These are phyloP conservation scores for Cyathus striatus DNA, from an alignment of 768 basidiomycete genomes.

Conservation along the genomic window DNA sequence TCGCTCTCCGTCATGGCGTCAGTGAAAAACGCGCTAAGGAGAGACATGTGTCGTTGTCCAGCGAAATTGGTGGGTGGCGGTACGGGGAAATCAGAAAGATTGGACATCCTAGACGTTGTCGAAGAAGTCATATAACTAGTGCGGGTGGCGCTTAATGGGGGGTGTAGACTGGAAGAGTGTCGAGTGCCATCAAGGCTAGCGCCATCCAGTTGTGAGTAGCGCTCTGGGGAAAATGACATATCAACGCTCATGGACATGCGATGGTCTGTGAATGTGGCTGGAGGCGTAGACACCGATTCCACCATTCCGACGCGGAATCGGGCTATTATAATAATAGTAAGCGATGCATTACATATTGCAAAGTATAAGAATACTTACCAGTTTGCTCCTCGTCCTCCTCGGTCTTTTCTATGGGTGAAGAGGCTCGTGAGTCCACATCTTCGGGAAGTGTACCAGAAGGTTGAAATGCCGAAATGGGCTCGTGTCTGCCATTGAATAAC, in stretches of 20 bases:
- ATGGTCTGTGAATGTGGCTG: slow-evolving; percentile 30
- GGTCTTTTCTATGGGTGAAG: slow-evolving; percentile 28
- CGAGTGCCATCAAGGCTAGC: slow-evolving; percentile 3
- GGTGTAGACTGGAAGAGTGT: slow-evolving; percentile 23
- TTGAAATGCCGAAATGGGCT: slow-evolving; percentile 30
- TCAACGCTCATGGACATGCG: slow-evolving; percentile 35
- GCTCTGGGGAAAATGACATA: slow-evolving; percentile 16
- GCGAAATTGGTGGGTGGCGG: slow-evolving; percentile 36
- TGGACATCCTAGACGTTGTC: slow-evolving; percentile 57
- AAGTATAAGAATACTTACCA: slow-evolving; percentile 20
- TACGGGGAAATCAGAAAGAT: slow-evolving; percentile 66
- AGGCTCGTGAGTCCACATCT: slow-evolving; percentile 39
- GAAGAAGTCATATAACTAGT: slow-evolving; percentile 65
- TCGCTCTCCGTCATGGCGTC: slow-evolving; percentile 15
- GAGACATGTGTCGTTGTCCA: slow-evolving; percentile 28
- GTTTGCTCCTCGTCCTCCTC: slow-evolving; percentile 38
- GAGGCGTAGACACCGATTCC: slow-evolving; percentile 46
- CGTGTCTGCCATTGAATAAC: slow-evolving; percentile 7
- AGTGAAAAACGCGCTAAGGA: slow-evolving; percentile 42
- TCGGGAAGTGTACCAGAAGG: slow-evolving; percentile 40
- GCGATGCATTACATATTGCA: not conserved
- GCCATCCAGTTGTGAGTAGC: not conserved
- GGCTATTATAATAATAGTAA: slow-evolving; percentile 23
- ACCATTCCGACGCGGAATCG: slow-evolving; percentile 45
- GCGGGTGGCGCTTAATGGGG: slow-evolving; percentile 26